Evolutionary conservation across 2,329 filamentous ascomycete species (phyloP), one percentile per base, ranked within the genome.

Genomic region (Epichloe bromicola): DNA sequence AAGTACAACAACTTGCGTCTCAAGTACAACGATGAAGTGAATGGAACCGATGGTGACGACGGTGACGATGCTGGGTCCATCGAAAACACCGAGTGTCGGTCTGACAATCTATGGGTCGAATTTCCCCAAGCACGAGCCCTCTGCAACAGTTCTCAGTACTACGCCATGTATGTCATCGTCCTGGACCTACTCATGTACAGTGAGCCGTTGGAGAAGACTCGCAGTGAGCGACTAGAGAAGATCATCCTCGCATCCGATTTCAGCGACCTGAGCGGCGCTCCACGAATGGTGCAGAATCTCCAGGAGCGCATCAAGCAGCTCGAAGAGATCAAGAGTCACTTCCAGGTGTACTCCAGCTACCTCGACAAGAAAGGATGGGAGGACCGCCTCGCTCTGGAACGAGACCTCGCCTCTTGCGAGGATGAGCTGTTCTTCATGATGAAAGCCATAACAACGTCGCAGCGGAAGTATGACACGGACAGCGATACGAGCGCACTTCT

Each of bases 361-460:
- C 76, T 98, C 26, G 91, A 97, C 66, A 83, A 83, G 60, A 82
- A 86, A 61, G 90, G 90, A 14, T 97, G 91, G 90, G 82, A 93
- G 62, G 91, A 97, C 63, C 81, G 89, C 36, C 74, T 96, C 53
- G 72, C 83, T n/a, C 76, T 99, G 42, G 93, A 98, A 63, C 84
- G 86, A 48, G 93, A 98, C 63, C 73, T 98, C 48, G 80, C 88
- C 10, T 82, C 82, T 19, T 96, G 88, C 61, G 93, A 97, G 65
- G 93, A 98, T 61, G 94, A 99, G 66, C 70, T 99, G 8, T 99
- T 98, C 75, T 98, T 98, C 70, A 86, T 98, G 74, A 97, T 98
- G 93, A 97, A 98, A 62, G 94, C 93, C 39, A 98, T 98, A 64
- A 98, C 93, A 1, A 94, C 89, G 3, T 94, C 91, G 5, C 93